Evolutionary conservation across 192 early-diverging fungal species (phyloP), one percentile per base, ranked within the genome.

Genomic region (Paraglomus brasilianum): DNA sequence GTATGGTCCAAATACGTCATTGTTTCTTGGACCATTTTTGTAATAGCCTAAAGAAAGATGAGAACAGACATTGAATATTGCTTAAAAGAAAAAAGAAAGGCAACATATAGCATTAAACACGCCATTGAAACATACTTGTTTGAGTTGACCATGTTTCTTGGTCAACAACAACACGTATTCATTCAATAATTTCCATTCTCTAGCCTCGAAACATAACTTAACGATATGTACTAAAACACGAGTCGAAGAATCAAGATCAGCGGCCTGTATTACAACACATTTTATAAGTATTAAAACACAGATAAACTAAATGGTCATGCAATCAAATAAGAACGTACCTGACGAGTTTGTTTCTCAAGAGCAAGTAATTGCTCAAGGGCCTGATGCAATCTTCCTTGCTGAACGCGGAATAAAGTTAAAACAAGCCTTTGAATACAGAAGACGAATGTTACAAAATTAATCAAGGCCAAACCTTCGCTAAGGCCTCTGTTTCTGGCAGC

Each of bases 91-190:
- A 30, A 30, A 30, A 30, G 21, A 60, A 6, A 65, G 39, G 41
- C 38, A 7, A n/a, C 38, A 59, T 4, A 22, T 52, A 43, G 52
- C 42, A 71, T 51, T 51, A 1, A 21, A 51, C 21, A 30, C 30
- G 30, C 30, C 1, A 30, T 30, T 30, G 3, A 58, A 36, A 59
- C 75, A 58, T 72, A 90, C 88, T 69, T 82, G 82, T 78, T 98
- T 97, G 72, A 99, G 80, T 71, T 97, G 89, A 19, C 93, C 97
- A 81, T 96, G 92, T 74, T 96, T 97, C 81, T 99, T 99, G n/a
- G 94, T 91, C 61, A 99, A 80, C 22, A 94, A 74, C 10, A 91
- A 86, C 46, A 99, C 88, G 69, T 97, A 81, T 70, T 99, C 95
- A 76, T 95, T 93, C 72, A 99, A 82, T 63, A 92, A 75, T 75